Conservation (phyloP, 2,329 filamentous ascomycete species). For the Magnaporthiopsis incrustans region DNA sequence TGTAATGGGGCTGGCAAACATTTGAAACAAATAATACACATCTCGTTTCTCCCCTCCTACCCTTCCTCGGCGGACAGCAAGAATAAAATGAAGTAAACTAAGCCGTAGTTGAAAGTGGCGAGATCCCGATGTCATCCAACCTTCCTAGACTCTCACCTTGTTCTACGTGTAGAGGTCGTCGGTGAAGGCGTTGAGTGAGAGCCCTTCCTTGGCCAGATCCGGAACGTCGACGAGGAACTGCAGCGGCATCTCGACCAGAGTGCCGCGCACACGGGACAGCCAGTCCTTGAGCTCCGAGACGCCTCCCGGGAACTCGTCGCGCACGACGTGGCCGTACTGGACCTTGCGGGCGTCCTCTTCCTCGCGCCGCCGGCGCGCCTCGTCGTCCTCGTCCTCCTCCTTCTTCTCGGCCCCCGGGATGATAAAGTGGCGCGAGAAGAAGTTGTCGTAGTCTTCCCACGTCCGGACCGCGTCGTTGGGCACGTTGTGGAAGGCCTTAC, state of each 20-base stretch:
- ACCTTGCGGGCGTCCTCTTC: conserved; percentile 53
- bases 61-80: no score
- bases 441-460: conserved; percentile 67
- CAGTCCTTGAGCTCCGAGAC: conserved; percentile 62
- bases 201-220: conserved; percentile 77
- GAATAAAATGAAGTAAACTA: no score
- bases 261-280: conserved; percentile 58
- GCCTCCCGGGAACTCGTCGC: conserved; percentile 67
- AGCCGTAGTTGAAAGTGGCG: no score
- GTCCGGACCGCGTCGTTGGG: conserved; percentile 60
- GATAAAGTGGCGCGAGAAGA: conserved; percentile 61
- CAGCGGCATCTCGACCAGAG: conserved; percentile 82
- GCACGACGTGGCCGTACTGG: conserved; percentile 80
- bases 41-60: not conserved
- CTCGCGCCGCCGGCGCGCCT: conserved; percentile 24
- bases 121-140: not conserved
- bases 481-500: conserved; percentile 72
- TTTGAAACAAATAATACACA: not conserved
- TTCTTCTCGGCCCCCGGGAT: conserved; percentile 37
- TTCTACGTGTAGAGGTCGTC: conserved; percentile 60
- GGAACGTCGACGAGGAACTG: conserved; percentile 73
- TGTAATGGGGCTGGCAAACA: not conserved
- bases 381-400: conserved; percentile 32
- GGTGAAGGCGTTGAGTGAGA: conserved; percentile 64
- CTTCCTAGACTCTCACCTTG: not conserved